Evolutionary conservation across 805 yeast species (phyloP).

Genomic region (Ogataea ganodermae): DNA sequence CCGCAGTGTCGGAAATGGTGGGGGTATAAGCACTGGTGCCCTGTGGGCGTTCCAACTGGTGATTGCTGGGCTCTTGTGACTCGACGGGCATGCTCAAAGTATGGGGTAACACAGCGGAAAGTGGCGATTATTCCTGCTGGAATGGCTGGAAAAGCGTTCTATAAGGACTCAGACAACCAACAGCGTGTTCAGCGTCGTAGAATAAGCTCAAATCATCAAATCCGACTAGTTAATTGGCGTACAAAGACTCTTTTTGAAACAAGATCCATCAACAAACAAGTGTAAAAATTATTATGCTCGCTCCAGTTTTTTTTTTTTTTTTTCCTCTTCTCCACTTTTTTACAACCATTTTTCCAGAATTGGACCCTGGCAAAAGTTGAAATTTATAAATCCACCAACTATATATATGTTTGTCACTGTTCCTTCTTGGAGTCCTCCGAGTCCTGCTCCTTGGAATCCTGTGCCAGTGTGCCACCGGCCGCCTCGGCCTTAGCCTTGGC

Average conservation of each 20-base stretch:
- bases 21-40: background rate
- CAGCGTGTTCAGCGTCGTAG: background rate
- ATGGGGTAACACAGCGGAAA: slow-evolving; percentile 3
- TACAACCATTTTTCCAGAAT: background rate
- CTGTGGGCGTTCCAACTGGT: background rate
- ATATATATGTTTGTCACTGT: no score
- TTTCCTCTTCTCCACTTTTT: background rate
- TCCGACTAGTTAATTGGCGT: background rate
- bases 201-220: background rate
- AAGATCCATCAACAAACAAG: background rate
- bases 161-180: background rate
- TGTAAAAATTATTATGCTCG: background rate
- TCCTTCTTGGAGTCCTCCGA: slow-evolving; percentile 2
- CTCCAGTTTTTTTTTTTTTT: background rate
- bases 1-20: background rate
- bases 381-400: no score
- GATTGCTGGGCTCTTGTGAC: background rate
- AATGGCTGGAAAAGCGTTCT: background rate
- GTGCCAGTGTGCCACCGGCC: no score
- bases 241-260: background rate
- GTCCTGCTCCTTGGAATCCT: background rate
- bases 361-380: background rate
- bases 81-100: background rate
- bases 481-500: slow-evolving; percentile 1
- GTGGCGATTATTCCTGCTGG: background rate